A percentile compares a stretch with the other conserved stretches of the same genome.
Conservation (phyloP, 768 basidiomycete species). For the Dacryopinax spathularia region DNA sequence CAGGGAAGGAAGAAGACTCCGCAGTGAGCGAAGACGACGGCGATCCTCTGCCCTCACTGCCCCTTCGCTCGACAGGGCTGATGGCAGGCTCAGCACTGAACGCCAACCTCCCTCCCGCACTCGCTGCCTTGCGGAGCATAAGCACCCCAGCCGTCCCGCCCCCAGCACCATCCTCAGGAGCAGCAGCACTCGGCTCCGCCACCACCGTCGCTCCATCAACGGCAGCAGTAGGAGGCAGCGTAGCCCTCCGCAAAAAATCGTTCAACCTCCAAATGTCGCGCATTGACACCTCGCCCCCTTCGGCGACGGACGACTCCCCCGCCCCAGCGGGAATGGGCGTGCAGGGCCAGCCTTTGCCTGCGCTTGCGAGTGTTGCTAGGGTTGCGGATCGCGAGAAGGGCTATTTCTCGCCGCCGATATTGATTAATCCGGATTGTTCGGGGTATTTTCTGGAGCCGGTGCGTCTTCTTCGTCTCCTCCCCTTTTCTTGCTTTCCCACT, state of each 20-base stretch:
- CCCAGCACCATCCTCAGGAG: no score
- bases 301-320: not conserved
- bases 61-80: not conserved
- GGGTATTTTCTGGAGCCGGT: conserved; percentile 97
- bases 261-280: not conserved
- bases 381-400: not conserved
- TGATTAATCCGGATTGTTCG: conserved; percentile 73
- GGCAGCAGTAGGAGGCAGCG: not conserved
- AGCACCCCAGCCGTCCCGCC: no score
- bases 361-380: not conserved
- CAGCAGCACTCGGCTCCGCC: not conserved
- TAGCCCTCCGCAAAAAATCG: not conserved
- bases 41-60: not conserved
- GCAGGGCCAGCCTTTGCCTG: no score
- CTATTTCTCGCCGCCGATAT: conserved; percentile 18
- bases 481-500: no score
- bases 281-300: not conserved
- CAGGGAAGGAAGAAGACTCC: not conserved
- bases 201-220: not conserved
- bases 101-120: not conserved
- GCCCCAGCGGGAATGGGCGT: not conserved
- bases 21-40: not conserved
- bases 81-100: not conserved
- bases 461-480: conserved; percentile 22
- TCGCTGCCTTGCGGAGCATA: no score